Evolutionary conservation across 441 rosid species (phyloP), one percentile per base, ranked within the genome.

Genomic region (Pelargonium australe): DNA sequence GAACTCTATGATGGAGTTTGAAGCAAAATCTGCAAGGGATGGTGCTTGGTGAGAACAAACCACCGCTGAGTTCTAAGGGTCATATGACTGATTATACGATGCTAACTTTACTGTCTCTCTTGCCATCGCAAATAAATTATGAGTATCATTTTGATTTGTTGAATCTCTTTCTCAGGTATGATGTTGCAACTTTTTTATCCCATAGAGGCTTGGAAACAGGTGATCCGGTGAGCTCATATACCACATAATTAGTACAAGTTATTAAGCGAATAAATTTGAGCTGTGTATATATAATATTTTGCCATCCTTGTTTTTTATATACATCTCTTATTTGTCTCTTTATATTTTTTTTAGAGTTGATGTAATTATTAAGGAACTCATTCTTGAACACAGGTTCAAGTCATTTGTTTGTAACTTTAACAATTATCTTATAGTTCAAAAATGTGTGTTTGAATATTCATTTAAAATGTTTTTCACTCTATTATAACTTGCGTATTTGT

Each of bases 1-100:
- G 77, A 78, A 74, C 67, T 70, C 85, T 68, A 80, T 75, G 61
- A 83, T 89, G 90, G 97, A 92, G 74, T 95, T 88, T 78, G 97
- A 95, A 86, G 97, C 97, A 69, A 95, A 89, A 79, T 95, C 97
- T 76, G 80, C 91, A 4, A 84, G 99, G 76, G 99, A 95, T 78
- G 99, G 99, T 75, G 99, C 99, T 68, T 95, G 99, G 99, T 95
- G 76, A 76, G 82, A 76, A 64, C 57, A 34, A 68, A 71, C 57
- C 37, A 64, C 66, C 19, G 28, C 58, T 74, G 20, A 17, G 7
- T 53, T 41, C 37, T 64, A 68, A 69, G 61, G 65, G 63, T 69
- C 63, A 11, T 51, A 17, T 31, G 44, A 23, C 70, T 49, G 63
- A 62, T 53, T 53, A 8, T 51, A 37, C 12, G 4, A 20, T 5